Evolutionary conservation across 2,329 filamentous ascomycete species (phyloP).

Genomic region (Neopestalotiopsis sp.): DNA sequence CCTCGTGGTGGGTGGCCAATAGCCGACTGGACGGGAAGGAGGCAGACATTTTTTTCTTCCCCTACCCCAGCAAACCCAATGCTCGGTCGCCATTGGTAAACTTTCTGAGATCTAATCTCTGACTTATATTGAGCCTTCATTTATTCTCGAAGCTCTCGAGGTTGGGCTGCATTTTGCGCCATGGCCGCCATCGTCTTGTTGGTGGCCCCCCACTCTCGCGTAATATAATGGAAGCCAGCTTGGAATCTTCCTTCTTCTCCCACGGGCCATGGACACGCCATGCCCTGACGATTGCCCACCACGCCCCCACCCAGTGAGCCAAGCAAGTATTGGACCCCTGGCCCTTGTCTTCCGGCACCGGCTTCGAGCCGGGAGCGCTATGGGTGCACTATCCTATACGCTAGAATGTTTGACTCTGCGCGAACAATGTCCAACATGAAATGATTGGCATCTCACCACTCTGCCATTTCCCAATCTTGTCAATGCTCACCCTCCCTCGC

Average conservation of each 20-base stretch:
- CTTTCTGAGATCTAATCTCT: neutral
- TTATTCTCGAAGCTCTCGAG: neutral
- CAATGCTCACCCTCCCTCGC: neutral
- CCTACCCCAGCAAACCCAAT: neutral
- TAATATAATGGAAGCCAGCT: neutral
- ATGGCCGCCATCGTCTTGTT: neutral
- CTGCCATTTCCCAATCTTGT: too few species aligned
- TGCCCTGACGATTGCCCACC: neutral
- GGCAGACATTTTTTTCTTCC: neutral
- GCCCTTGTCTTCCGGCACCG: constrained; percentile 8
- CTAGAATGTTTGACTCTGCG: constrained; percentile 4
- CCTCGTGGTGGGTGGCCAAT: neutral
- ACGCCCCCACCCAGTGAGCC: neutral
- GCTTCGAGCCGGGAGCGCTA: constrained; percentile 12
- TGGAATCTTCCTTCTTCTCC: neutral
- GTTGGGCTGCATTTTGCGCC: neutral
- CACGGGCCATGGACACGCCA: neutral
- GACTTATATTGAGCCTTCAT: neutral
- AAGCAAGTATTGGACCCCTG: neutral
- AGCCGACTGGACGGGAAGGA: constrained; percentile 2
- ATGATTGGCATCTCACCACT: neutral
- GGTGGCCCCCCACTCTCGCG: neutral
- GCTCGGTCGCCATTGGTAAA: neutral
- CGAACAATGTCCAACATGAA: neutral
- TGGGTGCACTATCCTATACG: constrained; percentile 4